Evolutionary conservation across 306 rosid genomes (phyloP), one percentile per base, ranked within the genome.

Genomic region (Cyclanthera cordifolia): DNA sequence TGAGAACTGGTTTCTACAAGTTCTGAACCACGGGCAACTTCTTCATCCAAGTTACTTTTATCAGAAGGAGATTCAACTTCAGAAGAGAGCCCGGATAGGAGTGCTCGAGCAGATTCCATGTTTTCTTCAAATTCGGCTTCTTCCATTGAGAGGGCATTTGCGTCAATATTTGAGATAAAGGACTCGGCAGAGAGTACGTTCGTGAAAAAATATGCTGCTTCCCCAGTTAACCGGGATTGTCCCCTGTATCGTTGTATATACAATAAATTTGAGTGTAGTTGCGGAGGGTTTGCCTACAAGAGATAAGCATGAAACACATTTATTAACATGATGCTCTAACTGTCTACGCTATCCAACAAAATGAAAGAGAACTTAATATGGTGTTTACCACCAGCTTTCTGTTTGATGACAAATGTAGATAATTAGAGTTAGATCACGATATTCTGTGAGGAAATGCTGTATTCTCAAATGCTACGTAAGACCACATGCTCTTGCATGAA

Each of bases 261-360:
- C 54, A 81, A 76, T 71, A 94, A 83, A 79, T 94, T 94, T 71
- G 97, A 94, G 87, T 83, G 88, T 77, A 94, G 87, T 69, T 90
- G 95, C 9, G 96, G 97, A 73, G 99, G 99, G 79, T 94, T 94
- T 55, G 99, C 99, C 99, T 94, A 87, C 84, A 81, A 41, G 30
- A 75, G 43, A 74, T 71, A 51, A 64, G 67, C 55, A 43, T 19
- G 55, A 47, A 53, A 56, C 17, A 70, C 54, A 15, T 59, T 57
- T 54, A 16, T 49, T 52, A 53, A 70, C 41, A 63, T 8, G 57
- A 19, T 60, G 73, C 46, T 34, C 23, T 10, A 47, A 60, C 16
- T n/a, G 11, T 27, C 19, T 21, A 55, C 27, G 45, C 11, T 45
- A 1, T 25, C 19, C 6, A 45, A 66, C 23, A 24, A 23, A 10